Percentiles rank a stretch among this genome's conserved stretches.
Evolutionary conservation across 1,284 basidiomycete genomes (phyloP).

Genomic region (Fistulina hepatica): DNA sequence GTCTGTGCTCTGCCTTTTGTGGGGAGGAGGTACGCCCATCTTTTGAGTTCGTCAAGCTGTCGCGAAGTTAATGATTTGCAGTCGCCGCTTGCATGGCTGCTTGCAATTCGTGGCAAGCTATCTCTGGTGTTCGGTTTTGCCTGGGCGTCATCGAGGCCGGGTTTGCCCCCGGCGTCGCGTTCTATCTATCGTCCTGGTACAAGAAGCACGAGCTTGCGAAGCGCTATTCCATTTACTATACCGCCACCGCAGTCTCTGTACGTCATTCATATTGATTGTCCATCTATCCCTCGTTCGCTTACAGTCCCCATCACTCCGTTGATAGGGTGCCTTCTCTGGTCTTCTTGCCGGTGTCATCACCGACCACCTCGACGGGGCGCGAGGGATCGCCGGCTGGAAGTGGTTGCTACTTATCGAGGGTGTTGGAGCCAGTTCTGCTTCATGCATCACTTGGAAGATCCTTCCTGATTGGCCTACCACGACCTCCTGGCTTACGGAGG

Average conservation of each 20-base stretch:
- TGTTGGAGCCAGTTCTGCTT: slow-evolving; percentile 11
- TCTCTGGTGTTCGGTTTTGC: slow-evolving; percentile 14
- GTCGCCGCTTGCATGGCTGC: slow-evolving; percentile 17
- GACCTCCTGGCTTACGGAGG: slow-evolving; percentile 28
- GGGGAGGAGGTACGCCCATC: neutral
- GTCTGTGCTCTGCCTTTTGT: neutral
- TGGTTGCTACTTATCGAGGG: slow-evolving; percentile 26
- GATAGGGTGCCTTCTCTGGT: slow-evolving; percentile 25
- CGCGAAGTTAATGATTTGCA: slow-evolving; percentile 14
- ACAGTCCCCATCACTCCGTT: too few relatives aligned
- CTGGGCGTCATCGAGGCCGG: slow-evolving; percentile 23
- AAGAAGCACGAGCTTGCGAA: slow-evolving; percentile 32
- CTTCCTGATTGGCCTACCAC: slow-evolving; percentile 29
- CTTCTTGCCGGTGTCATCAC: slow-evolving; percentile 29
- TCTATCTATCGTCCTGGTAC: slow-evolving; percentile 31
- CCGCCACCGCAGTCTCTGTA: slow-evolving; percentile 37
- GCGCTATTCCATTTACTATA: slow-evolving; percentile 24
- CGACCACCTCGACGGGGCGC: slow-evolving; percentile 28
- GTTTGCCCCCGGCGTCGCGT: slow-evolving; percentile 32
- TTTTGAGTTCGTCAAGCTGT: slow-evolving; percentile 10
- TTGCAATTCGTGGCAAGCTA: slow-evolving; percentile 13
- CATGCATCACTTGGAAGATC: slow-evolving; percentile 18
- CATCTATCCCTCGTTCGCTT: slow-evolving; percentile 39
- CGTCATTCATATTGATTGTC: slow-evolving; percentile 20
- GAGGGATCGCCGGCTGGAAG: slow-evolving; percentile 30